phyloP scores from a whole-genome alignment of 495 filamentous ascomycete species.

The Evernia prunastri region DNA sequence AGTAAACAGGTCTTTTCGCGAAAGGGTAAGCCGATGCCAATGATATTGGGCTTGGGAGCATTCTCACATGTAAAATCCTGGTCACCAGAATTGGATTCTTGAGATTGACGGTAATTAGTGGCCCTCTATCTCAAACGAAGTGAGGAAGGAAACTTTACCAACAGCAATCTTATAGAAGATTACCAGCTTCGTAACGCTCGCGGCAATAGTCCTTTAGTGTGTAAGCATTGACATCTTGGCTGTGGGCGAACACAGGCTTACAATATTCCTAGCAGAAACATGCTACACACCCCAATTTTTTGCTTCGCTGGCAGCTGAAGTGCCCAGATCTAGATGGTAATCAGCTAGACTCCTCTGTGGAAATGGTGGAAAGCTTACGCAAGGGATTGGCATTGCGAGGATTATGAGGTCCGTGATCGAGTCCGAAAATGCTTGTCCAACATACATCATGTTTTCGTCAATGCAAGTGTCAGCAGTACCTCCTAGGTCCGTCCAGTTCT shows the following conservation, averaged over 20 bases:
- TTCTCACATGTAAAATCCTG: slow-evolving; percentile 7
- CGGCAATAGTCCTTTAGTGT: not conserved
- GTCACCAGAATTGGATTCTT: slow-evolving; percentile 2
- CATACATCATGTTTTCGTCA: not conserved
- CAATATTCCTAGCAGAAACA: slow-evolving; percentile 13
- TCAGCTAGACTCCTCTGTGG: not conserved
- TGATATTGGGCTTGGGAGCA: not conserved
- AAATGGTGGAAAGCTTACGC: not conserved
- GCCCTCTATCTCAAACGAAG: not conserved
- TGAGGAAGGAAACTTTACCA: not conserved
- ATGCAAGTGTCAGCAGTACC: not conserved
- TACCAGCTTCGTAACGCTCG: slow-evolving; percentile 9
- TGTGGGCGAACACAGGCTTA: not conserved
- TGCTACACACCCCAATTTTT: not conserved
- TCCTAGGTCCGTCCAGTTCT: not conserved
- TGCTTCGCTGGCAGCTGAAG: slow-evolving; percentile 11
- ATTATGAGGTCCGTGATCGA: slow-evolving; percentile 5
- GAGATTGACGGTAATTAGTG: not conserved
- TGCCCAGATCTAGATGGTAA: slow-evolving; percentile 4
- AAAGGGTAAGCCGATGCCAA: not conserved
- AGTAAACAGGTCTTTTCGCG: not conserved
- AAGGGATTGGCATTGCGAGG: slow-evolving; percentile 5
- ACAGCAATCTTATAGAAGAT: slow-evolving; percentile 1
- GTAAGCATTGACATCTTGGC: not conserved
- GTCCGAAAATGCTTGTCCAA: slow-evolving; percentile 14